These are phyloP conservation scores for Echinochloa phyllopogon DNA, from an alignment of 176 grass and related monocot genomes.

Conservation along the genomic window DNA sequence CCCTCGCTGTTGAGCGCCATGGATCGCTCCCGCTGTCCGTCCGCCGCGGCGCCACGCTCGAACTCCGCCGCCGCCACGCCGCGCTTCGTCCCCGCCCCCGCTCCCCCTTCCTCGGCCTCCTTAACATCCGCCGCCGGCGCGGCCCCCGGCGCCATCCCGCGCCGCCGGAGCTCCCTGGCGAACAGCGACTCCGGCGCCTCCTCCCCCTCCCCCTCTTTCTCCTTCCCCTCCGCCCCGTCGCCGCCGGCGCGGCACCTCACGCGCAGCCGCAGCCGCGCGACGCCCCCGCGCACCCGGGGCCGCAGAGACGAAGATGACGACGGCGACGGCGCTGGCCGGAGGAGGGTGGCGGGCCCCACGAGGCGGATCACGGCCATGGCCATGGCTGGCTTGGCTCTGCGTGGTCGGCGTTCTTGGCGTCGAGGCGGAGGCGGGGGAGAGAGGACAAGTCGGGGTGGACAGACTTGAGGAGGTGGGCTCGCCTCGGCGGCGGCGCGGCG, in stretches of 20 bases:
- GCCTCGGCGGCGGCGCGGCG: not conserved
- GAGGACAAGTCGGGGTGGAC: not conserved
- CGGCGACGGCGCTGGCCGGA: not conserved
- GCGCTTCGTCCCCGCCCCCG: constrained; percentile 41
- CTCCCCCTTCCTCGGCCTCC: constrained; percentile 39
- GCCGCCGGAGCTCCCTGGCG: constrained; percentile 76
- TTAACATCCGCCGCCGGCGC: constrained; percentile 50
- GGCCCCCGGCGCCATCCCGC: constrained; percentile 68
- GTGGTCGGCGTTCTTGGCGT: not conserved
- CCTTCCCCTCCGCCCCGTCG: not conserved
- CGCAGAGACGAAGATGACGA: not conserved
- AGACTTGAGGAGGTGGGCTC: not conserved
- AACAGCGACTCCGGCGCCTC: constrained; percentile 80
- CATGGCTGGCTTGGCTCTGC: not conserved
- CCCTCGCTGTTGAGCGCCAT: constrained; percentile 91
- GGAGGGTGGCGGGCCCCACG: constrained; percentile 23
- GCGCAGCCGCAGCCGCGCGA: not conserved
- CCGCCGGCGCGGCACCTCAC: constrained; percentile 42
- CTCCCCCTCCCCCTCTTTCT: constrained; percentile 40
- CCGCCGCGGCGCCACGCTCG: constrained; percentile 52
- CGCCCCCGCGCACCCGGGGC: not conserved
- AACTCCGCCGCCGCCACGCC: constrained; percentile 56
- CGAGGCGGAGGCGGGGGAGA: constrained; percentile 9
- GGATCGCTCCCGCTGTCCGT: constrained; percentile 71
- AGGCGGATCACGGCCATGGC: constrained; percentile 54